Evolutionary conservation across 2,329 filamentous ascomycete genomes (phyloP), one percentile per base, ranked within the genome.

Genomic region (Alternaria ventricosa): DNA sequence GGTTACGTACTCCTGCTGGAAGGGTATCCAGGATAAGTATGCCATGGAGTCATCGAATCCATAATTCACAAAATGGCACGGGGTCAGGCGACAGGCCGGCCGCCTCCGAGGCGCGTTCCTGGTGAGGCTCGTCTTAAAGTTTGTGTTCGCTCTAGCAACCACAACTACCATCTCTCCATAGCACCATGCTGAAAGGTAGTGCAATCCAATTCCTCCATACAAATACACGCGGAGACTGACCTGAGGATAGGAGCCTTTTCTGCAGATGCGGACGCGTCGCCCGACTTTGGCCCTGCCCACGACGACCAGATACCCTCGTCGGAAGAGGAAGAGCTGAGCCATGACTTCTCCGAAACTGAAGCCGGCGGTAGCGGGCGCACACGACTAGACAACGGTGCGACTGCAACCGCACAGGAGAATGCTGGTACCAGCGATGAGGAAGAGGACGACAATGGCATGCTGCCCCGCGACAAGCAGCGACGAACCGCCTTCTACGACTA

Each of bases 401-500:
- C 70, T 55, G 64, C 62, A 50, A 68, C 63, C 10, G 64, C 55
- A 54, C 68, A 71, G 50, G 65, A 68, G 11, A 65, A 64, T 33
- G 68, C 72, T 59, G 69, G 69, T 55, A 68, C 73, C 57, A 70
- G 69, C 60, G 44, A 67, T 23, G 75, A 75, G 28, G 71, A 76
- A 43, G 71, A 72, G 9, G 76, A 71, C 44, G 69, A 67, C 51
- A 69, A 69, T 64, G 77, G 77, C 36, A 71, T 84, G 74, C 79
- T 85, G 45, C 81, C 82, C 45, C 76, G 84, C 71, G 84, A 86
- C 72, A 84, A 83, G 75, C 85, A 88, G 75, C 82, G 85, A 61
- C 90, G 90, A 77, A 97, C 94, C 9, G 92, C 94, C 20, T 96
- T 94, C 77, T 97, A 97, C 82, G 94, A 97, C 80, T 93, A 95